phyloP scores from a whole-genome alignment of 352 stramenopile genomes.

The Phytophthora brassicae region DNA sequence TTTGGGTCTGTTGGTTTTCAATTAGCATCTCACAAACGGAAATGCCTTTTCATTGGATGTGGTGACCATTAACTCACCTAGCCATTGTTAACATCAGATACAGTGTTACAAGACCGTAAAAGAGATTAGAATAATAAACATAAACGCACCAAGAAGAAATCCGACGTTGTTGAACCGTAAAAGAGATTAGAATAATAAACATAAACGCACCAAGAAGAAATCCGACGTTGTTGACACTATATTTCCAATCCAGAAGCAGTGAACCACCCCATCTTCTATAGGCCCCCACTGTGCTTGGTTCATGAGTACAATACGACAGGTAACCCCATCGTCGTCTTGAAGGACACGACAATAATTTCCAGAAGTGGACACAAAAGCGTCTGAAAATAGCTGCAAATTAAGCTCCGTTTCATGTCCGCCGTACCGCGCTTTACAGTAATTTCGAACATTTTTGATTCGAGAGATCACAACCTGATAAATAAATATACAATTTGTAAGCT shows the following conservation, averaged over 20 bases:
- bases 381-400: background rate
- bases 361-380: background rate
- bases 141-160: background rate
- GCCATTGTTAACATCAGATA: too few relatives aligned
- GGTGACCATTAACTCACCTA: conserved; percentile 12
- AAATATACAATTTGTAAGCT: too few relatives aligned
- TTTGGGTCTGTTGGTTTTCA: background rate
- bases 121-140: too few relatives aligned
- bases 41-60: conserved; percentile 6
- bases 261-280: conserved; percentile 19
- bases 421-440: background rate
- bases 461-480: too few relatives aligned
- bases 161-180: conserved; percentile 10
- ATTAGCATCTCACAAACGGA: conserved; percentile 12
- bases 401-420: background rate
- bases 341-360: background rate
- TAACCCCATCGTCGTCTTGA: background rate
- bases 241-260: conserved; percentile 5
- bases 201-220: conserved; percentile 3
- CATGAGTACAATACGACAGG: conserved; percentile 7
- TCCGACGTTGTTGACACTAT: conserved; percentile 7
- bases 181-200: too few relatives aligned
- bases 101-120: too few relatives aligned
- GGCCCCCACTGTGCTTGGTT: conserved; percentile 1
- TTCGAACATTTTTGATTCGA: background rate